phyloP scores from a whole-genome alignment of 768 basidiomycete genomes.

The Suillus sp. region DNA sequence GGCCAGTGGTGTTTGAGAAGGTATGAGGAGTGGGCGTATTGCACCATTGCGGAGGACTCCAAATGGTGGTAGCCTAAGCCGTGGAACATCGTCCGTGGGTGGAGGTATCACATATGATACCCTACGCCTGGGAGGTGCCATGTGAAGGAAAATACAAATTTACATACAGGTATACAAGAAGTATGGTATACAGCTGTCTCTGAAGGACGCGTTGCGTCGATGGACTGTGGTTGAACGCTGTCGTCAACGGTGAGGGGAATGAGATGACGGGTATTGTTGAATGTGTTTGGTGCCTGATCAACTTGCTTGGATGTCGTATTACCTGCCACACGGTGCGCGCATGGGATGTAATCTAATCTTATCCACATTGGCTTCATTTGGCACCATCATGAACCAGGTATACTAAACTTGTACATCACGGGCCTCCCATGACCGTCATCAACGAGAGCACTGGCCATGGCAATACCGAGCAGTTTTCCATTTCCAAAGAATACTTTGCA shows the following conservation, averaged over 20 bases:
- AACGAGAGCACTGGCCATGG: background rate
- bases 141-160: slow-evolving; percentile 19
- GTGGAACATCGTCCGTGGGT: slow-evolving; percentile 60
- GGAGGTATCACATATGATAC: slow-evolving; percentile 89
- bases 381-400: background rate
- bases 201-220: slow-evolving; percentile 6
- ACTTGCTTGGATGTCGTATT: background rate
- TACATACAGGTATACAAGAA: slow-evolving; percentile 23
- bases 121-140: slow-evolving; percentile 59
- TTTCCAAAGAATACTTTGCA: slow-evolving; percentile 50
- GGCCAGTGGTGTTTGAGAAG: slow-evolving; percentile 31
- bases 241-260: slow-evolving; percentile 4
- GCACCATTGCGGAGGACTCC: slow-evolving; percentile 66
- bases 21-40: slow-evolving; percentile 66
- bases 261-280: background rate
- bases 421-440: background rate
- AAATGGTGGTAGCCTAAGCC: slow-evolving; percentile 70
- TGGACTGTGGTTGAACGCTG: background rate
- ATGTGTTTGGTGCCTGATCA: slow-evolving; percentile 10
- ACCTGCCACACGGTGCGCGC: slow-evolving; percentile 2
- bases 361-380: background rate
- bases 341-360: slow-evolving; percentile 12
- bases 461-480: background rate
- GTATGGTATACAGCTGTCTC: slow-evolving; percentile 1
- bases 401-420: background rate